Evolutionary conservation across 371 early-diverging fungal genomes (phyloP), one percentile per base, ranked within the genome.

Genomic region (Mucor mucedo): DNA sequence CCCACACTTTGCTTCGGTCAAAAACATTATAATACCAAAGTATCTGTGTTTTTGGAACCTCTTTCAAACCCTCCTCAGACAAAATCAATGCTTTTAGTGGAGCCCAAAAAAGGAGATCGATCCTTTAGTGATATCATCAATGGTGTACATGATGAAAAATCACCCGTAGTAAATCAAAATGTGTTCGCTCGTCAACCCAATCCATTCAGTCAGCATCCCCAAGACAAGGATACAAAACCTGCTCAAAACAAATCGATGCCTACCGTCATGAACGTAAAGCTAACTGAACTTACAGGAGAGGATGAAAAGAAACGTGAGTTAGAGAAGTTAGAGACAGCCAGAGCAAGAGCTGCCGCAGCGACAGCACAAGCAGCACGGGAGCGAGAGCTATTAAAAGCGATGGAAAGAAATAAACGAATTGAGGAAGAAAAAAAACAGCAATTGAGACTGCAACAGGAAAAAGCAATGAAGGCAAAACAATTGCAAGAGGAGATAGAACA

Each of bases 41-140:
- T 30, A 14, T 14, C 56, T 2, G 53, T 76, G 8, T 80, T 80
- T 47, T 21, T 65, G 76, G 81, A 81, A 38, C 81, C 78, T 4
- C 47, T 76, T 4, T 78, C 81, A 0, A 73, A 76, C 5, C 78
- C 76, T 2, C 40, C 71, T 2, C 75, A 59, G 27, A 63, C 49
- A 27, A 62, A 56, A 14, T 78, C 78, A 0, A 14, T 64, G 28
- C 33, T 61, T 0, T 52, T 80, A 1, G 78, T 81, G 0, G 81
- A 81, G 29, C 74, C 75, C 0, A 81, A 81, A 39, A 81, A 81
- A 48, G 52, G 21, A 1, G 68, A 59, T 1, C 45, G 58, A 11
- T 57, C 68, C 0, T 71, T 70, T 30, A 38, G 35, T 9, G 63
- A 72, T 2, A 78, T 81, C 44, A 60, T 78, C 10, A 67, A 75